phyloP scores from a whole-genome alignment of 1,284 basidiomycete genomes.

The Malassezia nana region DNA sequence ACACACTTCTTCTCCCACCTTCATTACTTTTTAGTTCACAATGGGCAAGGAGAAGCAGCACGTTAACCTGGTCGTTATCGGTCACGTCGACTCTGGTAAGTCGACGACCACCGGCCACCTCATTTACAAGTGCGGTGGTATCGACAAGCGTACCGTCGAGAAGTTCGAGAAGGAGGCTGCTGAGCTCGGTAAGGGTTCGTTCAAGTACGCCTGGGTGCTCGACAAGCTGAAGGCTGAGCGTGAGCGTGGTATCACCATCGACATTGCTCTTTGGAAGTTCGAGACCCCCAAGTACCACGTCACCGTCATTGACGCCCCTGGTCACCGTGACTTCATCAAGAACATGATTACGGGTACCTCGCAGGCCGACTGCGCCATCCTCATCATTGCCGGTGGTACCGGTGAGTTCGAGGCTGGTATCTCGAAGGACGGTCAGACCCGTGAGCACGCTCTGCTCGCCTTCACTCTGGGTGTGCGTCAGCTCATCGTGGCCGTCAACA shows the following conservation, averaged over 20 bases:
- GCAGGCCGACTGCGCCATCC: constrained; percentile 97
- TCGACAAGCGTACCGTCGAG: constrained; percentile 99
- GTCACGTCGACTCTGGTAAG: constrained; percentile 58
- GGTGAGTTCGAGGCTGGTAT: constrained; percentile 99
- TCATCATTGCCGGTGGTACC: constrained; percentile 97
- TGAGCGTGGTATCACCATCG: constrained; percentile 99
- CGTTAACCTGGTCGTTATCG: constrained; percentile 49
- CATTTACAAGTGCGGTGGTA: constrained; percentile 99
- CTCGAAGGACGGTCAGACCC: constrained; percentile 99
- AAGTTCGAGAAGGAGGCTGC: constrained; percentile 99
- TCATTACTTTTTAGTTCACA: neutral
- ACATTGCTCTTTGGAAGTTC: constrained; percentile 64
- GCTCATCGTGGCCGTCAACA: constrained; percentile 99
- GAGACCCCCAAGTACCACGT: constrained; percentile 51
- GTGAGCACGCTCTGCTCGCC: constrained; percentile 98
- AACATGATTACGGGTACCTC: constrained; percentile 71
- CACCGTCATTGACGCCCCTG: constrained; percentile 91
- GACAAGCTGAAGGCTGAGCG: constrained; percentile 99
- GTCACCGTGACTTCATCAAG: constrained; percentile 99
- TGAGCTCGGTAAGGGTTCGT: constrained; percentile 98
- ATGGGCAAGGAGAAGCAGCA: constrained; percentile 29
- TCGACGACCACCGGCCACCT: constrained; percentile 99
- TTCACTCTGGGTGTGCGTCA: constrained; percentile 99
- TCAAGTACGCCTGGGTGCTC: constrained; percentile 95
- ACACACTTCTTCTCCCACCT: constrained; percentile 8